Evolutionary conservation across 2,329 filamentous ascomycete species (phyloP), one percentile per base, ranked within the genome.

Genomic region (Penicillium expansum): DNA sequence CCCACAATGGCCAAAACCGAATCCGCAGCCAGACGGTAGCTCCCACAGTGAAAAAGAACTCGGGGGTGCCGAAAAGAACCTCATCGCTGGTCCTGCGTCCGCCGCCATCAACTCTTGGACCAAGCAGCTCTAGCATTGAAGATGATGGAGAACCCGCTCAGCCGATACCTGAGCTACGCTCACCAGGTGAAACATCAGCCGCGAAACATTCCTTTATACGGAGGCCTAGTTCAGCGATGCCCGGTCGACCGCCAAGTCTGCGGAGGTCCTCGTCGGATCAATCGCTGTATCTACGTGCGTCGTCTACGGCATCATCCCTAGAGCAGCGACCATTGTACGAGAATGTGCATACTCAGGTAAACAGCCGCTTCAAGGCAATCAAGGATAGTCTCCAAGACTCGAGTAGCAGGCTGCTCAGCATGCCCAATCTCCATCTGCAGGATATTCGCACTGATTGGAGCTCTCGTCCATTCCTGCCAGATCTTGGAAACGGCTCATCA

Each of bases 321-420:
- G 92, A 92, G 2, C 91, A 97, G 69, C 90, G 93, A 66, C 85
- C 85, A 38, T 83, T 87, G 43, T 97, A 94, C 72, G 84, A 89
- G 48, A 81, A 94, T 72, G 86, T 96, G 13, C 85, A 87, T 42
- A 89, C 91, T 59, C 90, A 94, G 78, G 88, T 93, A 63, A 97
- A 97, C 67, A 91, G 89, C 64, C 84, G 93, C 41, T 82, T 94
- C 69, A 96, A 96, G 76, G 93, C 93, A 5, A 90, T 97, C 71
- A 89, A 87, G 69, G 92, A 97, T 71, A 95, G 89, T 69, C 85
- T 90, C 60, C 87, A 91, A 69, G 92, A 96, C 66, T 90, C 92
- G 2, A 90, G 86, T 53, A 90, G 86, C 68, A 81, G 91, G 69
- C 84, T 81, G 42, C 74, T 79, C 20, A 80, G 74, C 65, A 75